A percentile compares a stretch with the other conserved stretches of the same genome.
These are phyloP conservation scores for Eucalyptus melliodora DNA, from an alignment of 345 rosid species.

Conservation along the genomic window DNA sequence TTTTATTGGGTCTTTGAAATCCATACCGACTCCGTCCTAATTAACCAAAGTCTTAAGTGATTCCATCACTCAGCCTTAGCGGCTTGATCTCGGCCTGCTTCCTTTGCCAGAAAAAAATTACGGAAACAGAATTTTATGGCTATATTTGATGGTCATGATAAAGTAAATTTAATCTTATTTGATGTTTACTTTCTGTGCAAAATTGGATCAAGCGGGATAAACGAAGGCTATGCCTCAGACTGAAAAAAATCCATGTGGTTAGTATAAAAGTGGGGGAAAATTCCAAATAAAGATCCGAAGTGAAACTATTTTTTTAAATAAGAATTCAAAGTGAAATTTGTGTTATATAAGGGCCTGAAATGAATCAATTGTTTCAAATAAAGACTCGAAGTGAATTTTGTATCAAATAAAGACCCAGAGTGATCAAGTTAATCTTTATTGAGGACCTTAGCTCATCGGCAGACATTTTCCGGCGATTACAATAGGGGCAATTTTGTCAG, in stretches of 20 bases:
- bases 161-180: too few relatives aligned
- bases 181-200: too few relatives aligned
- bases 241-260: background rate
- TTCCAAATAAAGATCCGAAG: rapidly evolving
- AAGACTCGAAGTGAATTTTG: rapidly evolving
- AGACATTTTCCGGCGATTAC: rapidly evolving
- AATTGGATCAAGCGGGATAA: background rate
- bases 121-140: background rate
- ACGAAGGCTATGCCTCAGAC: background rate
- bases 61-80: background rate
- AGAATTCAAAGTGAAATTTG: too few relatives aligned
- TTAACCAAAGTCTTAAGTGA: background rate
- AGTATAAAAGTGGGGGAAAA: too few relatives aligned
- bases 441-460: rapidly evolving
- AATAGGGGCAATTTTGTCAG: too few relatives aligned
- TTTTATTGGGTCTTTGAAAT: background rate
- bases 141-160: background rate
- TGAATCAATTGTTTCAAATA: rapidly evolving
- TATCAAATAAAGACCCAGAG: rapidly evolving
- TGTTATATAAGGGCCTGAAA: rapidly evolving
- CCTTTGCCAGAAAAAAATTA: background rate
- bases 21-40: background rate
- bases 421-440: too few relatives aligned
- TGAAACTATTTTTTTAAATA: too few relatives aligned
- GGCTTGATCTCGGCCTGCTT: background rate